These are phyloP conservation scores for Starmerella bacillaris DNA, from an alignment of 805 yeast species.

Conservation along the genomic window DNA sequence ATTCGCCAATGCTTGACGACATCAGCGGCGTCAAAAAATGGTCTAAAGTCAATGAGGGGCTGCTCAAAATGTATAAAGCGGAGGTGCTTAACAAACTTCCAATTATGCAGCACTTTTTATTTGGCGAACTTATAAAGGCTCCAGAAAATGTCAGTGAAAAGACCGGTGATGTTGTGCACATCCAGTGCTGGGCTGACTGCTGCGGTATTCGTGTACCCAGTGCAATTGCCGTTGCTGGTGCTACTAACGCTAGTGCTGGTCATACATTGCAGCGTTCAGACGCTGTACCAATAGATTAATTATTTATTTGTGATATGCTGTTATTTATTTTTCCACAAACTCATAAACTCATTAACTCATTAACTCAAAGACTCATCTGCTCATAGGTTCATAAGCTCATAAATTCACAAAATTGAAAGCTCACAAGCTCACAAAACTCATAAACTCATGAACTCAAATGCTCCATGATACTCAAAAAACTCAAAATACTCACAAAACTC, in stretches of 20 bases:
- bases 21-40: slow-evolving; percentile 80
- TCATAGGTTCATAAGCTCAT: no score
- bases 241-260: slow-evolving; percentile 3
- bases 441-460: no score
- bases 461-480: no score
- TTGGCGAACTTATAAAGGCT: slow-evolving; percentile 50
- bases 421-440: no score
- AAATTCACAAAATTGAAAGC: no score
- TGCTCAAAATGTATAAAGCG: slow-evolving; percentile 87
- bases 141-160: slow-evolving; percentile 47
- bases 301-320: background rate
- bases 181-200: slow-evolving; percentile 77
- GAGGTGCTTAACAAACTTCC: slow-evolving; percentile 86
- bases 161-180: slow-evolving; percentile 24
- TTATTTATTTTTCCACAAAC: no score
- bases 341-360: no score
- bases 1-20: slow-evolving; percentile 92
- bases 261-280: slow-evolving; percentile 7
- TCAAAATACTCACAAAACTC: no score
- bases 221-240: slow-evolving; percentile 58
- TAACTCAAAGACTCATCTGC: no score
- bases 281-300: slow-evolving; percentile 11
- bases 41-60: slow-evolving; percentile 82
- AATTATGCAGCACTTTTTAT: slow-evolving; percentile 82
- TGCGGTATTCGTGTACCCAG: slow-evolving; percentile 95